These are phyloP conservation scores for Tetradesmus lagerheimii DNA, from an alignment of 139 green algal genomes.

Conservation along the genomic window DNA sequence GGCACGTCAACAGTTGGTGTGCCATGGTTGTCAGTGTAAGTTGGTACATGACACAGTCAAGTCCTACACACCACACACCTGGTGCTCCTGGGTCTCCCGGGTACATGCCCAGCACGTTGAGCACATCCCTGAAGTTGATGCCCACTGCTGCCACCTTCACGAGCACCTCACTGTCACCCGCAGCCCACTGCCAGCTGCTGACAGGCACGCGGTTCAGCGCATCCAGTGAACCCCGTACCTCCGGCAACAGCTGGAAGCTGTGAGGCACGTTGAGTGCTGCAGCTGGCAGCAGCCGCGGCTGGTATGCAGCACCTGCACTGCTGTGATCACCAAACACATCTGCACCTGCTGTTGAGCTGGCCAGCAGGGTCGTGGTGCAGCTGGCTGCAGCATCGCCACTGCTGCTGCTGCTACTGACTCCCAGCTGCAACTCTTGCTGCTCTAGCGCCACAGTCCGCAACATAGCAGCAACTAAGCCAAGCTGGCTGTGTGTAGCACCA, in stretches of 20 bases:
- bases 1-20: no score
- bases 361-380: not conserved
- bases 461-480: not conserved
- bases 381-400: not conserved
- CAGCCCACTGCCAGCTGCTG: conserved; percentile 2
- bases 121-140: conserved; percentile 90
- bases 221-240: conserved; percentile 38
- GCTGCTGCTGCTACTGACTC: not conserved
- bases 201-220: conserved; percentile 5
- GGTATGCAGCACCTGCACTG: not conserved
- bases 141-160: conserved; percentile 83
- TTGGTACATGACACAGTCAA: not conserved
- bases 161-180: not conserved
- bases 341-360: not conserved
- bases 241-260: conserved; percentile 32
- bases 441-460: conserved; percentile 27
- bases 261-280: conserved; percentile 34
- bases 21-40: no score
- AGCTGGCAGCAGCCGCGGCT: conserved; percentile 53
- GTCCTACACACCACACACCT: not conserved
- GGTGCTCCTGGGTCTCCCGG: conserved; percentile 76
- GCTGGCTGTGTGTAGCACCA: not conserved
- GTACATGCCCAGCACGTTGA: conserved; percentile 86
- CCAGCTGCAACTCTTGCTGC: not conserved
- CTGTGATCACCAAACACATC: conserved; percentile 47